phyloP scores from a whole-genome alignment of 148 eudicot genomes.

The Mesembryanthemum crystallinum region DNA sequence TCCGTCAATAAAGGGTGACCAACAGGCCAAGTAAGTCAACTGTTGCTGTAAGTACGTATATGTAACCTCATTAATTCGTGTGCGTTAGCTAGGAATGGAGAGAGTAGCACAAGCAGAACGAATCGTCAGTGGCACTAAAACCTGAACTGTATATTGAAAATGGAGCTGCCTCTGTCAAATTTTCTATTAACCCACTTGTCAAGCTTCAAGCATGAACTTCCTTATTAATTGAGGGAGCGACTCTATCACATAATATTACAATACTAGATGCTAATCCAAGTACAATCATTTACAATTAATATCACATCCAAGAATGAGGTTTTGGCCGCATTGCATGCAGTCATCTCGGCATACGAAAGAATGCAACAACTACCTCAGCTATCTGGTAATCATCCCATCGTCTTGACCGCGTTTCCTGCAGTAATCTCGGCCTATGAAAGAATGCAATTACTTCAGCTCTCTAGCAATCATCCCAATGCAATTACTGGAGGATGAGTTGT shows the following conservation, averaged over 20 bases:
- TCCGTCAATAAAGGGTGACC: no score
- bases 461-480: neutral
- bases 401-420: neutral
- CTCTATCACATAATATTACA: conserved; percentile 1
- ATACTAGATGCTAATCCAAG: neutral
- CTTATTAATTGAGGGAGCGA: neutral
- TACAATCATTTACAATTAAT: neutral
- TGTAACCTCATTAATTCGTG: no score
- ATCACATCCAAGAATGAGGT: neutral
- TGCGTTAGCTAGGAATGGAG: no score
- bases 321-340: neutral
- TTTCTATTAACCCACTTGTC: no score
- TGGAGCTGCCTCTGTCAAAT: no score
- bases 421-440: no score
- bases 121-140: no score
- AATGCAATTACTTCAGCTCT: neutral
- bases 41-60: no score
- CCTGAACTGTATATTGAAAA: no score
- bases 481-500: neutral
- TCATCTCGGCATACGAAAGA: conserved; percentile 3
- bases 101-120: no score
- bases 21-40: no score
- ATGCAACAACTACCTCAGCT: neutral
- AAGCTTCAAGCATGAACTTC: neutral
- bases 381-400: neutral